Evolutionary conservation across 1,284 basidiomycete genomes (phyloP).

Genomic region (Apiotrichum sp.): DNA sequence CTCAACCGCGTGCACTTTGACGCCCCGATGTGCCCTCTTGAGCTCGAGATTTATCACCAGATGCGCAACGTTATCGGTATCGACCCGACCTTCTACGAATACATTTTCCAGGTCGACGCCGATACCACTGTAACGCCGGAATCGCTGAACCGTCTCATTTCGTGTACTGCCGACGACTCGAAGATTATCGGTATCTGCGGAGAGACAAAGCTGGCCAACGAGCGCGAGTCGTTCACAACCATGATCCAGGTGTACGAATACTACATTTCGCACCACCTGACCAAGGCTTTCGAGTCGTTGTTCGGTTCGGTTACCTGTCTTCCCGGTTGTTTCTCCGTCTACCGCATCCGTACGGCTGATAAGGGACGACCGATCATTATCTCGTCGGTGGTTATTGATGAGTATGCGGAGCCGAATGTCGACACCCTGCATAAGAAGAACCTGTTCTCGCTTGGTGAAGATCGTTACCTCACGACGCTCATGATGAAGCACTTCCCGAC

Average conservation of each 20-base stretch:
- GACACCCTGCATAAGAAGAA: conserved; percentile 99
- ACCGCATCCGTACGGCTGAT: conserved; percentile 86
- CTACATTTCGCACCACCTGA: conserved; percentile 94
- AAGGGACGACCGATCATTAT: conserved; percentile 83
- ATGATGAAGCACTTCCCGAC: conserved; percentile 89
- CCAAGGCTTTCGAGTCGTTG: conserved; percentile 94
- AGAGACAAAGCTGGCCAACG: conserved; percentile 82
- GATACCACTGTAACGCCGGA: conserved; percentile 91
- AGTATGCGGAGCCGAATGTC: conserved; percentile 93
- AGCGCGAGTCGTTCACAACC: conserved; percentile 84
- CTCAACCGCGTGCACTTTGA: conserved; percentile 98
- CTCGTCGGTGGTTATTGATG: conserved; percentile 80
- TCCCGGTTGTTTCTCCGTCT: conserved; percentile 94
- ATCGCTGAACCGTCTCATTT: conserved; percentile 83
- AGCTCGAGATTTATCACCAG: conserved; percentile 97
- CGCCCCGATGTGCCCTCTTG: conserved; percentile 89
- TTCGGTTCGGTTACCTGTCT: conserved; percentile 98
- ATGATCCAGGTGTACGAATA: conserved; percentile 99
- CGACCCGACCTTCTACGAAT: conserved; percentile 97
- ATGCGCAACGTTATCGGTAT: conserved; percentile 99
- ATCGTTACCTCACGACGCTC: conserved; percentile 94
- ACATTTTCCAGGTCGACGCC: conserved; percentile 92
- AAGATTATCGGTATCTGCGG: conserved; percentile 91
- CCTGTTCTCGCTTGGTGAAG: conserved; percentile 91
- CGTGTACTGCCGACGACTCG: conserved; percentile 81